phyloP scores from a whole-genome alignment of 257 asterid species.

The Solanum corneliomulleri region DNA sequence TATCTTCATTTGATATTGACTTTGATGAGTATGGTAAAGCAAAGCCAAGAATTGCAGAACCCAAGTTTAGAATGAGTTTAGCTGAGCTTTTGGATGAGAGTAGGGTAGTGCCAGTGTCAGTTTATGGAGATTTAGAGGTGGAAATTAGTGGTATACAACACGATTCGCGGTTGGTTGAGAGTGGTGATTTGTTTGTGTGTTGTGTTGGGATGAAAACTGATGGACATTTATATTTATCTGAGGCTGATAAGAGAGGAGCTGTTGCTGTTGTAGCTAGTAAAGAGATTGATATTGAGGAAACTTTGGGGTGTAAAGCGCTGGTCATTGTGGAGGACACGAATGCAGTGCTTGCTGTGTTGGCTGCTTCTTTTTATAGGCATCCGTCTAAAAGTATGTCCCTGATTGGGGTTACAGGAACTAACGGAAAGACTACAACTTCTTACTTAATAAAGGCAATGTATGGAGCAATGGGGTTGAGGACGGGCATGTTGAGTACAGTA shows the following conservation, averaged over 20 bases:
- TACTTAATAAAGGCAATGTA: slow-evolving; percentile 66
- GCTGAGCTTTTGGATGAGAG: slow-evolving; percentile 93
- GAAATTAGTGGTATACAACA: slow-evolving; percentile 74
- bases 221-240: slow-evolving; percentile 60
- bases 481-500: slow-evolving; percentile 84
- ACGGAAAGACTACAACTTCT: slow-evolving; percentile 68
- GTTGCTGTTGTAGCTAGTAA: slow-evolving; percentile 89
- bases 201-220: slow-evolving; percentile 62
- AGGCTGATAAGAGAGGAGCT: slow-evolving; percentile 96
- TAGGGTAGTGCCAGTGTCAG: slow-evolving; percentile 71
- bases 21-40: slow-evolving; percentile 63
- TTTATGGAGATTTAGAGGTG: slow-evolving; percentile 71
- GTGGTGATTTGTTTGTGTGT: slow-evolving; percentile 83
- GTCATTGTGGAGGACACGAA: slow-evolving; percentile 81
- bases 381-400: slow-evolving; percentile 73
- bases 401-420: slow-evolving; percentile 73
- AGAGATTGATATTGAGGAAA: slow-evolving; percentile 74
- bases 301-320: slow-evolving; percentile 81
- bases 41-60: slow-evolving; percentile 62
- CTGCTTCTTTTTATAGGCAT: slow-evolving; percentile 71
- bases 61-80: slow-evolving; percentile 69
- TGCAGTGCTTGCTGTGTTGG: slow-evolving; percentile 55
- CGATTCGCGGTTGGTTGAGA: slow-evolving; percentile 78
- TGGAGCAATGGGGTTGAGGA: slow-evolving; percentile 94
- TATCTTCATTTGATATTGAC: slow-evolving; percentile 60